Evolutionary conservation across 1,139 yeast species (phyloP), one percentile per base, ranked within the genome.

Genomic region (Hemisphaericaspora subhashii): DNA sequence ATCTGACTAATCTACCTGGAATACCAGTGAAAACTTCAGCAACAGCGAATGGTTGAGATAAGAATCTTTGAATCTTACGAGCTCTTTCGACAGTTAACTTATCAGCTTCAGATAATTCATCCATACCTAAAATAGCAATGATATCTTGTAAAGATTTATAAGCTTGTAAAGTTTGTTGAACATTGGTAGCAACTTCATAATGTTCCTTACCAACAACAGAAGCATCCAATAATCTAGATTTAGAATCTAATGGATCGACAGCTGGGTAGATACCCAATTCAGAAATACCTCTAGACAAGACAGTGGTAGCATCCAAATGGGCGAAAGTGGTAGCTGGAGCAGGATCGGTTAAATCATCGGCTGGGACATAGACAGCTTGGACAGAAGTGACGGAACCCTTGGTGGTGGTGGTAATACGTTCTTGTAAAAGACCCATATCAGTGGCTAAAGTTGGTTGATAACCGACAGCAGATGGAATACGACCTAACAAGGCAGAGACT

Each of bases 381-480:
- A 92, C 98, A 51, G 98, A 92, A 55, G 98, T 92, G 72, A 92
- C 98, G 72, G 98, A 92, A 82, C 98, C 98, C 83, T 92, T 92
- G 76, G 81, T 83, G 73, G 98, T 92, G 77, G 98, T 90, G 77
- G 98, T 92, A 77, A 92, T 92, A 83, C 98, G 94, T 81, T 92
- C 98, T 83, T 92, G 98, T 71, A 92, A 83, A 72, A 89, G 84
- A 87, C 98, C 98, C 98, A 92, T 92, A 89, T 92, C 98, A 64
- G 98, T 92, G 79, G 98, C 96, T 77, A 92, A 84, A 60, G 98
- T 92, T 73, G 98, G 98, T 81, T 92, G 98, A 77, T 92, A 92
- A 88, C 98, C 98, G 88, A 92, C 98, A 62, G 98, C 98, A 55
- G 98, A 92, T 72, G 98, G 98, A 73, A 92, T 92, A 87, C 98